A percentile compares a stretch with the other conserved stretches of the same genome.
phyloP scores from a whole-genome alignment of 352 stramenopile genomes.

The Pelagophyceae sp. region DNA sequence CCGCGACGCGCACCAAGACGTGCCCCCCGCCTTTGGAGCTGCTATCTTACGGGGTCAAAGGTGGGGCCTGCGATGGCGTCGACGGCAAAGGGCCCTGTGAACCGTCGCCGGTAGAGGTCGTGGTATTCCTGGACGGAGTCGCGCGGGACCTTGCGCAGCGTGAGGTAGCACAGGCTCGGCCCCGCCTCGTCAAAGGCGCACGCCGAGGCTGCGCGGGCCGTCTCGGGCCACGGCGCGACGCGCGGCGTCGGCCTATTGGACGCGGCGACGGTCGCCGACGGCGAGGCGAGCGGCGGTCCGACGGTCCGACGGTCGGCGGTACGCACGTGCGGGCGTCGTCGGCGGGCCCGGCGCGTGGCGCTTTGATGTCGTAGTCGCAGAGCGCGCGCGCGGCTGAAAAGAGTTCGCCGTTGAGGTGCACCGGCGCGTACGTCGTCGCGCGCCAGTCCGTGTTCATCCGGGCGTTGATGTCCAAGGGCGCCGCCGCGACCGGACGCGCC shows the following conservation, averaged over 20 bases:
- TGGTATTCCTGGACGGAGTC: neutral
- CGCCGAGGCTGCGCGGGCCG: neutral
- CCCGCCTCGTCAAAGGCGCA: neutral
- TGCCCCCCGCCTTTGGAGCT: too few relatives aligned
- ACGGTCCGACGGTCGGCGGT: too few relatives aligned
- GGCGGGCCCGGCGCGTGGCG: neutral
- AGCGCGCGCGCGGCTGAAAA: neutral
- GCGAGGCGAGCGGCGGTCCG: neutral
- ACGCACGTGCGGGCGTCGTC: neutral
- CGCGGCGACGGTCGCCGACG: too few relatives aligned
- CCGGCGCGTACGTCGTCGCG: constrained; percentile 4
- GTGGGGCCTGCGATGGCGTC: neutral
- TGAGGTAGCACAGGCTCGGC: constrained; percentile 5
- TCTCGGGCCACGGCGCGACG: neutral
- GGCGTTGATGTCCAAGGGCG: neutral
- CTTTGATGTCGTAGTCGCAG: neutral
- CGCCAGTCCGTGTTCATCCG: constrained; percentile 13
- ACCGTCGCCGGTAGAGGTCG: neutral
- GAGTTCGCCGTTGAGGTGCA: neutral
- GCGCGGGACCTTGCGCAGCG: neutral
- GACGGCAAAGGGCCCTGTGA: neutral
- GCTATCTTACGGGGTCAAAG: too few relatives aligned
- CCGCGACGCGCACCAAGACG: too few relatives aligned
- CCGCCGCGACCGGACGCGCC: too few relatives aligned
- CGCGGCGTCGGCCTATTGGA: neutral